These are phyloP conservation scores for Lodderomyces theae DNA, from an alignment of 1,139 yeast species.

Conservation along the genomic window DNA sequence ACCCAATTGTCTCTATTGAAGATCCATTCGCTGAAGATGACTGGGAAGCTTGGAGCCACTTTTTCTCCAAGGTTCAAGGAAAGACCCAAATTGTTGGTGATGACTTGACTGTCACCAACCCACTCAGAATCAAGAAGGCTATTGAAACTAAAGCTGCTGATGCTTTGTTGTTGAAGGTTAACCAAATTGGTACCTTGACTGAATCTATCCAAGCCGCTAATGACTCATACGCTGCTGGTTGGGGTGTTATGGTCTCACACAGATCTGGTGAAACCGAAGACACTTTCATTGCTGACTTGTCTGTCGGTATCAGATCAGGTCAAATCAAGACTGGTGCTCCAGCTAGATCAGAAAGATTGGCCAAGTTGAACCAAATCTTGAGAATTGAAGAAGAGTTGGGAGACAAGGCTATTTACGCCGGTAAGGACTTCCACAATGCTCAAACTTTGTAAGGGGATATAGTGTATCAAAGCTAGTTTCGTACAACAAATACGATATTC, in stretches of 20 bases:
- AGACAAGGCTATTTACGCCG: slow-evolving; percentile 92
- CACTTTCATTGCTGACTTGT: slow-evolving; percentile 93
- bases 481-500: too few relatives aligned
- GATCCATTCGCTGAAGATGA: slow-evolving; percentile 99
- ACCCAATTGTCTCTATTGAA: slow-evolving; percentile 96
- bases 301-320: slow-evolving; percentile 95
- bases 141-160: slow-evolving; percentile 92
- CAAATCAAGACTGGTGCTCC: slow-evolving; percentile 99
- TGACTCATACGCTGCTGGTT: slow-evolving; percentile 85
- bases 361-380: slow-evolving; percentile 93
- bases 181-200: slow-evolving; percentile 88
- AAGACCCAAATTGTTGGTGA: slow-evolving; percentile 89
- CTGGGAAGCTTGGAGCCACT: slow-evolving; percentile 96
- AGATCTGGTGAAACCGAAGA: slow-evolving; percentile 99
- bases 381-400: slow-evolving; percentile 98
- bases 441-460: slow-evolving; percentile 32
- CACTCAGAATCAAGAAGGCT: slow-evolving; percentile 87
- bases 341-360: slow-evolving; percentile 98
- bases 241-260: slow-evolving; percentile 99
- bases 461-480: too few relatives aligned
- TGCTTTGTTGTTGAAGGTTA: slow-evolving; percentile 91
- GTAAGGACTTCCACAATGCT: slow-evolving; percentile 72
- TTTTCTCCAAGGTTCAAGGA: slow-evolving; percentile 66
- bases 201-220: slow-evolving; percentile 93
- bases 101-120: slow-evolving; percentile 98